These are phyloP conservation scores for grape (Vitis vinifera) DNA, from an alignment of 164 flowering plant species.

Conservation along the genomic window ASM3070453v1 NC_081821.1:1707501-1708000, in stretches of 20 bases:
- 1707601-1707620: conserved; percentile 16
- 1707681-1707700: neutral
- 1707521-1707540: too few species aligned
- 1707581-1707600: conserved; percentile 12
- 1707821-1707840: too few species aligned
- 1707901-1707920: neutral
- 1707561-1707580: conserved; percentile 21
- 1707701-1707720: neutral
- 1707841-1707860: too few species aligned
- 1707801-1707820: too few species aligned
- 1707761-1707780: too few species aligned
- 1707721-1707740: neutral
- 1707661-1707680: neutral
- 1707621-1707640: conserved; percentile 15
- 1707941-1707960: too few species aligned
- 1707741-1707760: too few species aligned
- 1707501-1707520: neutral
- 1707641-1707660: neutral
- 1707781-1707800: too few species aligned
- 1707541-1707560: too few species aligned
- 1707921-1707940: neutral
- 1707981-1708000: neutral
- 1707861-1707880: too few species aligned
- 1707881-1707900: neutral
- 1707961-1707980: neutral